Evolutionary conservation across 176 grass and related monocot genomes (phyloP).

Genomic region (Eremochloa ophiuroides): DNA sequence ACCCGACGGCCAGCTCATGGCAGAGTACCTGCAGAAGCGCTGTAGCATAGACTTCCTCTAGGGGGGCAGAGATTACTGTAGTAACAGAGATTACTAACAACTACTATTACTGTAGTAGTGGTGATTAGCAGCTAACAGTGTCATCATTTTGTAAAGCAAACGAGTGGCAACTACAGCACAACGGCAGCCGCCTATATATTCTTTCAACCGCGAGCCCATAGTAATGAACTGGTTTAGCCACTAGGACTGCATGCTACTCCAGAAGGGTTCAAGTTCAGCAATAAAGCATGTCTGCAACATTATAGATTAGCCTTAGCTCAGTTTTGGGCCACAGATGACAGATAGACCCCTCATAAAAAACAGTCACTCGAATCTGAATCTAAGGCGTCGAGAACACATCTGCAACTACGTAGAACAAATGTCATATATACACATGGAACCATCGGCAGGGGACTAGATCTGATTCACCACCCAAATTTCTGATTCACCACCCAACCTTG

Average conservation of each 20-base stretch:
- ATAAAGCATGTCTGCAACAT: background rate
- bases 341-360: background rate
- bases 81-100: background rate
- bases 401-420: slow-evolving; percentile 11
- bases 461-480: too few relatives aligned
- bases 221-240: background rate
- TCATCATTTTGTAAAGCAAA: slow-evolving; percentile 3
- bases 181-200: background rate
- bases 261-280: background rate
- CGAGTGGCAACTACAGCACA: background rate
- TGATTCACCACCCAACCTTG: too few relatives aligned
- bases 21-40: slow-evolving; percentile 40
- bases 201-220: background rate
- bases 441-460: background rate
- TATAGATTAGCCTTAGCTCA: background rate
- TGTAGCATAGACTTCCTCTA: slow-evolving; percentile 65
- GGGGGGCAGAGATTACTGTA: too few relatives aligned
- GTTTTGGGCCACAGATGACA: background rate
- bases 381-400: background rate
- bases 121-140: background rate
- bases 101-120: background rate
- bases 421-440: slow-evolving; percentile 21
- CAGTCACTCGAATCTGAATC: background rate
- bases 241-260: background rate
- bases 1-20: slow-evolving; percentile 44